These are phyloP conservation scores for Solidago caesia DNA, from an alignment of 129 eudicot genomes.

Conservation along the genomic window DNA sequence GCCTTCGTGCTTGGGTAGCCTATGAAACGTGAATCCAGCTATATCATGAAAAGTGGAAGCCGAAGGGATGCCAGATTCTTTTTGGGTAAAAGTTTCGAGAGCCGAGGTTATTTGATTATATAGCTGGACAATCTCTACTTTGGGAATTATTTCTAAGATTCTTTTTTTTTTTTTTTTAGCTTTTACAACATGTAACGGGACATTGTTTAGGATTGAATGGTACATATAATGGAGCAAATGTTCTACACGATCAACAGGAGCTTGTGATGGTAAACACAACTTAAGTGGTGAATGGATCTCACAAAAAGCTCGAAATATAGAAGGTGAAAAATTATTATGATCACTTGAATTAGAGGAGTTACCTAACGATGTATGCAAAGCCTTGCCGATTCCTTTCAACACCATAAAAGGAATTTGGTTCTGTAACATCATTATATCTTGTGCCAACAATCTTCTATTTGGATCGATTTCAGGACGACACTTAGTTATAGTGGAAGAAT, in stretches of 20 bases:
- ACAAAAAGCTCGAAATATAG: neutral
- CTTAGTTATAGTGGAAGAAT: no score
- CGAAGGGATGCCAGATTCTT: slow-evolving; percentile 31
- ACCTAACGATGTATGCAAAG: neutral
- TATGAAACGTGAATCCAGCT: slow-evolving; percentile 26
- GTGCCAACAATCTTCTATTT: neutral
- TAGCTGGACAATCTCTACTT: neutral
- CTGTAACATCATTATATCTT: slow-evolving; percentile 41
- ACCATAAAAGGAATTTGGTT: slow-evolving; percentile 43
- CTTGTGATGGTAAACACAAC: neutral
- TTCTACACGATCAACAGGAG: neutral
- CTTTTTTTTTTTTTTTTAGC: no score
- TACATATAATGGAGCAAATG: slow-evolving; percentile 19
- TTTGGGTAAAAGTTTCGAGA: neutral
- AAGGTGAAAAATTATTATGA: neutral
- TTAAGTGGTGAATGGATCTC: slow-evolving; percentile 11
- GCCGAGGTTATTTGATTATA: neutral
- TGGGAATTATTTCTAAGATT: neutral
- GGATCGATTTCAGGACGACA: neutral
- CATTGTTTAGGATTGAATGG: neutral
- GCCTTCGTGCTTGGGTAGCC: neutral
- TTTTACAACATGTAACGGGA: neutral
- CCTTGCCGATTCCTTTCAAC: slow-evolving; percentile 16
- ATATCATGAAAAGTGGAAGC: slow-evolving; percentile 20
- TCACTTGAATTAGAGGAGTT: no score